A percentile compares a stretch with the other conserved stretches of the same genome.
Conservation (phyloP, 2,329 filamentous ascomycete genomes). For the Cytospora paraplurivora region DNA sequence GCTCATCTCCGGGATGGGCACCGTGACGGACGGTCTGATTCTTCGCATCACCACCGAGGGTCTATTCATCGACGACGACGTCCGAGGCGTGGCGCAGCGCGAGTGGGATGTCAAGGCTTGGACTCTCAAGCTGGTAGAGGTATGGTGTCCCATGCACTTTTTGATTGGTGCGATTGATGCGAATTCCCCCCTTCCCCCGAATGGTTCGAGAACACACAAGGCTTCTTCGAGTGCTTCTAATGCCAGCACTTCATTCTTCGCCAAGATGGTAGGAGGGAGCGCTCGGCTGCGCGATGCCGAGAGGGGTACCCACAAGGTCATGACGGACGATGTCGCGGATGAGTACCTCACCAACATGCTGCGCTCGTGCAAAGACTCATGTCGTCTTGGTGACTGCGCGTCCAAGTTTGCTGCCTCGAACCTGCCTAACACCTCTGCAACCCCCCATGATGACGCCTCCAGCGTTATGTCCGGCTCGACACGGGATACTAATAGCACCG, state of each 20-base stretch:
- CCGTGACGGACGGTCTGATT: conserved; percentile 89
- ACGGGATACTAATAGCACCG: conserved; percentile 44
- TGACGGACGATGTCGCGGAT: conserved; percentile 67
- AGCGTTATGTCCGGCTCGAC: conserved; percentile 28
- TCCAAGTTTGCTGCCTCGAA: conserved; percentile 40
- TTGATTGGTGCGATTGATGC: conserved; percentile 48
- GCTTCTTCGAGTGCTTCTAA: conserved; percentile 34
- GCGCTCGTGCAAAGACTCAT: conserved; percentile 65
- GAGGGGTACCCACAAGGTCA: conserved; percentile 51
- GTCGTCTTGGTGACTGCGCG: conserved; percentile 56
- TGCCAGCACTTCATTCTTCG: conserved; percentile 46
- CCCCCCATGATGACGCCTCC: conserved; percentile 27
- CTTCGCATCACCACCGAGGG: conserved; percentile 92
- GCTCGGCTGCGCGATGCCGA: conserved; percentile 48
- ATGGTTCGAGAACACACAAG: conserved; percentile 40
- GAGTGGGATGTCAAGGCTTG: conserved; percentile 99
- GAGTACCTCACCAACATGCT: conserved; percentile 64
- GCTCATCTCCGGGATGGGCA: conserved; percentile 78
- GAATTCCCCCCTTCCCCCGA: conserved; percentile 41
- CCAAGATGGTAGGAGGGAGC: conserved; percentile 49
- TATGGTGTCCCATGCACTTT: conserved; percentile 73
- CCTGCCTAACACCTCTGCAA: conserved; percentile 5
- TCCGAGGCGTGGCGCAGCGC: conserved; percentile 85
- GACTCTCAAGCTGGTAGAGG: conserved; percentile 91
- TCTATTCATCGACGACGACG: conserved; percentile 95